Evolutionary conservation across 768 basidiomycete genomes (phyloP), one percentile per base, ranked within the genome.

Genomic region (Cystoderma amianthinum): DNA sequence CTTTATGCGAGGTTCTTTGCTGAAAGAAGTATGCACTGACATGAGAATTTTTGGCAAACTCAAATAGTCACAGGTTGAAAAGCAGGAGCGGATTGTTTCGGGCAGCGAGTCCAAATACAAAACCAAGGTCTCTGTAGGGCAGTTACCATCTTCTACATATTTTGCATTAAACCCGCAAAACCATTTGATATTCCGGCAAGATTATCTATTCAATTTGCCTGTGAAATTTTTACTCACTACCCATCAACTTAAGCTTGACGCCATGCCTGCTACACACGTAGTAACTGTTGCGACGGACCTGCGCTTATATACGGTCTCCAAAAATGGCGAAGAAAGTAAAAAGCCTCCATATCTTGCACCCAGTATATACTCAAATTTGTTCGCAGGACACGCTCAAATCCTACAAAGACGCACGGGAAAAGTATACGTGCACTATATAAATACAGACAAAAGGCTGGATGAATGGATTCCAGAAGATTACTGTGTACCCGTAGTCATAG

Each of bases 381-480:
- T 41, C 39, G 41, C 43, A 75, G 73, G 63, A 53, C 61, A 53
- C 38, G 84, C 72, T 10, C 64, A 74, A 16, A 62, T 86, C 42
- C 60, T 85, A 19, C 69, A 77, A 28, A 68, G 63, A 44, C 72
- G 71, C 24, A 55, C 55, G 15, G 72, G 62, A 9, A 69, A 77
- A 43, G 72, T 74, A 43, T 83, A 81, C 52, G 82, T 88, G n/a
- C 84, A 85, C 62, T 87, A 83, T 55, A 56, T 78, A 38, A 72
- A 74, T 52, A 65, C 71, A 16, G 85, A 89, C 64, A 82, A 83
- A 56, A 69, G 82, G 10, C 62, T 85, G 49, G 85, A 88, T 56
- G 82, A 83, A 54, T 88, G 85, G 86, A 61, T 85, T 16, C 62
- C 73, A 3, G 72, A 71, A 47, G 56, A 59, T 16, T 46, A 59